Base-by-base conservation (phyloP, 305 asterid genomes). In the Nicotiana rustica region DNA sequence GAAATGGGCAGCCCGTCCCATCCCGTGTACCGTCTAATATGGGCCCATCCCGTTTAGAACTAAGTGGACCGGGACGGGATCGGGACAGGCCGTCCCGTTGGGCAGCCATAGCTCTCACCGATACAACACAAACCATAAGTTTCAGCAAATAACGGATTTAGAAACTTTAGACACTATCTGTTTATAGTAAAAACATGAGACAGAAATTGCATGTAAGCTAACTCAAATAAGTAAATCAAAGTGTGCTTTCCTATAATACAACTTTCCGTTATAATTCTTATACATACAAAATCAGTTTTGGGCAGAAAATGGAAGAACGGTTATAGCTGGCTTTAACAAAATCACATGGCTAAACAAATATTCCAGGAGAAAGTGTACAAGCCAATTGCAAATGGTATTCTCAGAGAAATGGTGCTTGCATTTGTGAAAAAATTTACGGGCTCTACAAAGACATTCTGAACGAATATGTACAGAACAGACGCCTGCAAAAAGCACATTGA, bases 381-480 rank as follows among this genome's bases (percentile, higher is more conserved):
- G 80, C 19, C 47, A 76, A 76, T 76, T 55, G 80, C 80, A 76
- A 55, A 29, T 55, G 49, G 31, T 55, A 64, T 76, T 55, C 80
- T 55, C 47, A 64, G 80, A 55, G 80, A 76, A 52, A 25, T 75
- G 80, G 47, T 29, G 80, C 66, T 76, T 76, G 80, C 29, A 29
- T 76, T 76, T 55, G 29, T 55, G 44, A 25, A 73, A 76, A 49
- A 8, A 52, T 4, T n/a, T 7, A 15, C 1, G 49, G 80, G 80
- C 12, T 55, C 66, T 76, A 76, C 29, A 29, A 15, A 12, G 66
- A 64, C 66, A 31, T 31, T 76, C 80, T 76, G 80, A 55, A 76
- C 66, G 33, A 76, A 4, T 76, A 76, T 76, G 66, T 76, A 76
- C 80, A 33, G 80, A 52, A 75, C 65, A 75, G 31, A 75, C 29